These are phyloP conservation scores for Dryas integrifolia DNA, from an alignment of 331 rosid species.

Conservation along the genomic window DNA sequence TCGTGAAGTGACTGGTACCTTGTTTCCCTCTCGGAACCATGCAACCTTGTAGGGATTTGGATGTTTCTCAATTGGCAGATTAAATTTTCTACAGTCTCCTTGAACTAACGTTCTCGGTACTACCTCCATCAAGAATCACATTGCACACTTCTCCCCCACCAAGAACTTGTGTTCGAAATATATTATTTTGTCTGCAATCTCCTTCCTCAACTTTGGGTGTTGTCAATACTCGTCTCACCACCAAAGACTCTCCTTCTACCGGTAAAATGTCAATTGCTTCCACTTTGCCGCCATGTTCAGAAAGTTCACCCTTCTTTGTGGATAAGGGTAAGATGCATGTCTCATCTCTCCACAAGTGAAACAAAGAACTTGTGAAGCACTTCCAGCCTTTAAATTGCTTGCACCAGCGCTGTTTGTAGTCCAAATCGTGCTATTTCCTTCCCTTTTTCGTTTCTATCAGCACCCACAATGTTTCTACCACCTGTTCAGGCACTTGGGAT, in stretches of 20 bases:
- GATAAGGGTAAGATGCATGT: not conserved
- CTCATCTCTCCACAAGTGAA: not conserved
- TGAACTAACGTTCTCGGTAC: not conserved
- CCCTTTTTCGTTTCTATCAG: not conserved
- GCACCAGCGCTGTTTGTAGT: not conserved
- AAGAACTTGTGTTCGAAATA: not conserved
- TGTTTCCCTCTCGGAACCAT: too few relatives aligned
- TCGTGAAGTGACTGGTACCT: too few relatives aligned
- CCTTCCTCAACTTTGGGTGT: not conserved
- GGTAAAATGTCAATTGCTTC: not conserved
- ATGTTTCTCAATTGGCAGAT: not conserved
- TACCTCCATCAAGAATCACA: not conserved
- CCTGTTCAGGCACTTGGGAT: too few relatives aligned
- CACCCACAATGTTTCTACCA: too few relatives aligned
- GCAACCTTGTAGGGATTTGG: not conserved
- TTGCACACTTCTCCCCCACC: not conserved
- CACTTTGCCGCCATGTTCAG: not conserved
- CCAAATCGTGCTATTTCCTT: not conserved
- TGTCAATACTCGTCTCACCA: not conserved
- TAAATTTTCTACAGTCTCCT: not conserved
- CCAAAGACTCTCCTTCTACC: not conserved
- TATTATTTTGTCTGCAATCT: not conserved
- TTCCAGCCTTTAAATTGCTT: not conserved
- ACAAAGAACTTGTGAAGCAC: not conserved
- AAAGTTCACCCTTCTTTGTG: not conserved